Percentiles rank a stretch among this genome's conserved stretches.
These are phyloP conservation scores for Aspergillus fijiensis DNA, from an alignment of 2,329 filamentous ascomycete genomes.

Conservation along the genomic window DNA sequence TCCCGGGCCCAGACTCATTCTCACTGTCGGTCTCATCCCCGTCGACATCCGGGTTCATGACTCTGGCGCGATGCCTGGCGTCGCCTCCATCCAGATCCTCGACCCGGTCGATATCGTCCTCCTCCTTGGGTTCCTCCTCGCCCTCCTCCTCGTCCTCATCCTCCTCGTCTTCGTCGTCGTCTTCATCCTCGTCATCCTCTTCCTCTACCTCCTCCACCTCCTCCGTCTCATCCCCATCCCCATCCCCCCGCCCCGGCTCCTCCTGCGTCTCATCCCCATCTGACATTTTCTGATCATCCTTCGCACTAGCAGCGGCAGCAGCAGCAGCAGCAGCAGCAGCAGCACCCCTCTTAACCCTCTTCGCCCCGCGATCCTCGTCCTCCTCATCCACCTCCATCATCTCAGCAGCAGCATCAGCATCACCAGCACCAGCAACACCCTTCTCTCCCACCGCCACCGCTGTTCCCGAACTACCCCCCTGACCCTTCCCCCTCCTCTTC, in stretches of 20 bases:
- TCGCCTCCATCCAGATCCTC: conserved; percentile 37
- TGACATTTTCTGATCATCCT: conserved; percentile 23
- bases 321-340: neutral
- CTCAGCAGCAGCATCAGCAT: neutral
- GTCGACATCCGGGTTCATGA: conserved; percentile 33
- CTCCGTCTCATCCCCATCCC: conserved; percentile 15
- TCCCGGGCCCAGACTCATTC: conserved; percentile 28
- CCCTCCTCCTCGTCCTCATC: conserved; percentile 29
- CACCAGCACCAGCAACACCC: conserved; percentile 21
- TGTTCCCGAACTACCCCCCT: no score
- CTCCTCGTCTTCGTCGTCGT: conserved; percentile 27
- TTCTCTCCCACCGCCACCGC: conserved; percentile 15
- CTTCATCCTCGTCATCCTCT: conserved; percentile 24
- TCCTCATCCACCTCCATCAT: conserved; percentile 23
- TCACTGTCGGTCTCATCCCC: conserved; percentile 35
- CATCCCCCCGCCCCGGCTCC: conserved; percentile 19
- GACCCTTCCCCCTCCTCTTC: conserved; percentile 45
- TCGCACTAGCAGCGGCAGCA: neutral
- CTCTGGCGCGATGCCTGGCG: conserved; percentile 18
- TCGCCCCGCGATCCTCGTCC: conserved; percentile 16
- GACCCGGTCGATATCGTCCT: conserved; percentile 39
- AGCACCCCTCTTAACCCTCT: conserved; percentile 20
- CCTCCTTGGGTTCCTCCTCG: conserved; percentile 25
- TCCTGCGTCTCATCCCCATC: conserved; percentile 25
- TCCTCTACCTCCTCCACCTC: conserved; percentile 28